A percentile compares a stretch with the other conserved stretches of the same genome.
phyloP scores from a whole-genome alignment of 2,329 filamentous ascomycete species.

The Fusarium sororula region DNA sequence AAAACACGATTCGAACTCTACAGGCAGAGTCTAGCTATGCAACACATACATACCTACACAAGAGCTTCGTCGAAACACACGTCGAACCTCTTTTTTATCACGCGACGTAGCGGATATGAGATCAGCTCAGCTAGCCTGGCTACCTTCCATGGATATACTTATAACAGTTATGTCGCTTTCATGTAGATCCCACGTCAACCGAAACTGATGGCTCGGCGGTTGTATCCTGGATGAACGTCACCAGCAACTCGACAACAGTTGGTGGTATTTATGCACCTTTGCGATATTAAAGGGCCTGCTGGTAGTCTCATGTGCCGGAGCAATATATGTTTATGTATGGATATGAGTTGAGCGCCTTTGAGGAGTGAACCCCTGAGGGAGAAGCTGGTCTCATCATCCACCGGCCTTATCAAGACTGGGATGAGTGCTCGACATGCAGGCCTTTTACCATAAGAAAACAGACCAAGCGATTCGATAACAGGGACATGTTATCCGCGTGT shows the following conservation, averaged over 20 bases:
- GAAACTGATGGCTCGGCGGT: not conserved
- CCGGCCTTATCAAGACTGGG: not conserved
- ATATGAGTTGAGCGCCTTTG: not conserved
- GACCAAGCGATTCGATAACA: not conserved
- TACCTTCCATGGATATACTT: not conserved
- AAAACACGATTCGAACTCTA: too few species aligned
- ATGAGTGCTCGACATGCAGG: not conserved
- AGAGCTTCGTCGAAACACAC: not conserved
- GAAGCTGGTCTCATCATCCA: not conserved
- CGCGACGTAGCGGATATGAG: too few species aligned
- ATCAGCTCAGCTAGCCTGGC: too few species aligned
- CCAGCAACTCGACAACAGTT: not conserved
- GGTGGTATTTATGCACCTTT: not conserved
- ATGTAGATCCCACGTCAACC: not conserved
- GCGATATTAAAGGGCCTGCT: too few species aligned
- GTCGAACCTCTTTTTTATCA: not conserved
- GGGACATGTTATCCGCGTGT: fast-evolving
- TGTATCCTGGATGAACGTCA: not conserved
- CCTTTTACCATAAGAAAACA: not conserved
- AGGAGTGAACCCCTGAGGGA: too few species aligned
- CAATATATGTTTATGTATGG: not conserved
- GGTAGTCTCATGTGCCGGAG: too few species aligned
- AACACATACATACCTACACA: not conserved
- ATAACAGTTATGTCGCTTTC: not conserved
- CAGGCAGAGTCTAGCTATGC: not conserved